Evolutionary conservation across 2,329 filamentous ascomycete species (phyloP), one percentile per base, ranked within the genome.

Genomic region (Sporothrix inflata): DNA sequence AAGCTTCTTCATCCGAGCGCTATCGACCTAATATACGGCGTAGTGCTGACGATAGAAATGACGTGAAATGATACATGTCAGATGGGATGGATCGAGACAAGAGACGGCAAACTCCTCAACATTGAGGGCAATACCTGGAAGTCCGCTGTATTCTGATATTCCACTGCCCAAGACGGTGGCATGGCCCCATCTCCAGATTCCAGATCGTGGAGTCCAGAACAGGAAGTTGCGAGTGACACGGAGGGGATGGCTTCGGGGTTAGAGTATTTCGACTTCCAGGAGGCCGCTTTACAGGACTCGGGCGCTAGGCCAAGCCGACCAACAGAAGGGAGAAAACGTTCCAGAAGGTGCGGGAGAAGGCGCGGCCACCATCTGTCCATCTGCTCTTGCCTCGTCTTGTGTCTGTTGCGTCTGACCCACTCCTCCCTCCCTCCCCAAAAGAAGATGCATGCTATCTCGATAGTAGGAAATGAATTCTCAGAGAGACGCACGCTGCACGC

Each of bases 301-400:
- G 53, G 14, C 53, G 14, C 53, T 34, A 57, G 53, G 53, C 14
- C 27, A 57, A 57, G 53, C 53, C 53, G 34, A 61, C 34, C n/a
- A 21, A 21, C 8, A 24, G 57, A 2, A 19, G 8, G 40, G 11
- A 21, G 40, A 34, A 16, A 27, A 40, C 19, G 30, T 61, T 69
- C 69, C 67, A 69, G 66, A 69, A 69, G 47, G 14, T 42, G 34
- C 55, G 42, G 53, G 57, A 71, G 42, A 51, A 71, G 40, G 14
- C 45, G n/a, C 61, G 61, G 21, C 27, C 14, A 5, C 61, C 12
- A 57, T 53, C 49, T 24, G 19, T 40, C 30, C 57, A 61, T 40
- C 30, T 40, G n/a, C 30, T 61, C 30, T 61, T 40, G 57, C 57
- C 57, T 61, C 57, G 34, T 61, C 57, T 40, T 40, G 57, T 5